A percentile compares a stretch with the other conserved stretches of the same genome.
Evolutionary conservation across 2,329 filamentous ascomycete genomes (phyloP).

Genomic region (Colletotrichum cuscutae): DNA sequence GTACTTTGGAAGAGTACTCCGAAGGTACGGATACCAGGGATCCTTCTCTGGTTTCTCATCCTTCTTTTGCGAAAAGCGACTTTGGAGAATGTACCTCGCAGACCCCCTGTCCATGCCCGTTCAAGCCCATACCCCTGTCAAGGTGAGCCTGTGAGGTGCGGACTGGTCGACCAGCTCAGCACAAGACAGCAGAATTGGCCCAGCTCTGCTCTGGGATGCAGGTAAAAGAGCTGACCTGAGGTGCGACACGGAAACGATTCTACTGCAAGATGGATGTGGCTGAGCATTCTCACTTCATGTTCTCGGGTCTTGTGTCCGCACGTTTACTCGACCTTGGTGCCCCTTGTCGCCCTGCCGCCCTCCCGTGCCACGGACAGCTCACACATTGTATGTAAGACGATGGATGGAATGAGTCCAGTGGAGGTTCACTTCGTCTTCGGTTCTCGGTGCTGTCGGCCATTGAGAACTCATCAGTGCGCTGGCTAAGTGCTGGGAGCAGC

Average conservation of each 20-base stretch:
- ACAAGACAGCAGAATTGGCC: background rate
- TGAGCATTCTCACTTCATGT: background rate
- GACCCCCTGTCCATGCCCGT: background rate
- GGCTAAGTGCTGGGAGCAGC: constrained; percentile 5
- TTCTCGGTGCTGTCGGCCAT: constrained; percentile 15
- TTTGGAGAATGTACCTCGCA: constrained; percentile 1
- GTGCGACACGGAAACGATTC: background rate
- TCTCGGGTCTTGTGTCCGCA: background rate
- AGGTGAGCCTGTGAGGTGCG: background rate
- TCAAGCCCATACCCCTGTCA: background rate
- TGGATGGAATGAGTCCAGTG: background rate
- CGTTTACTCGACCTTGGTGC: background rate
- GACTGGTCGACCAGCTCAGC: constrained; percentile 3
- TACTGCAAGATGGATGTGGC: background rate
- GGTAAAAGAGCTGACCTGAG: background rate
- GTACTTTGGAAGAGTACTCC: background rate
- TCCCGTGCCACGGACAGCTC: constrained; percentile 3
- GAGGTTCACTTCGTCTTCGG: background rate
- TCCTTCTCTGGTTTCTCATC: background rate
- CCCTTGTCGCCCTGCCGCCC: background rate
- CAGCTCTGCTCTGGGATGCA: background rate
- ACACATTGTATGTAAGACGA: background rate
- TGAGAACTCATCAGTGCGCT: constrained; percentile 21
- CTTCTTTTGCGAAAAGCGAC: background rate
- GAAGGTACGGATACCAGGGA: background rate